Conservation (phyloP, 2,329 filamentous ascomycete genomes). For the Ophiocordyceps sinensis region DNA sequence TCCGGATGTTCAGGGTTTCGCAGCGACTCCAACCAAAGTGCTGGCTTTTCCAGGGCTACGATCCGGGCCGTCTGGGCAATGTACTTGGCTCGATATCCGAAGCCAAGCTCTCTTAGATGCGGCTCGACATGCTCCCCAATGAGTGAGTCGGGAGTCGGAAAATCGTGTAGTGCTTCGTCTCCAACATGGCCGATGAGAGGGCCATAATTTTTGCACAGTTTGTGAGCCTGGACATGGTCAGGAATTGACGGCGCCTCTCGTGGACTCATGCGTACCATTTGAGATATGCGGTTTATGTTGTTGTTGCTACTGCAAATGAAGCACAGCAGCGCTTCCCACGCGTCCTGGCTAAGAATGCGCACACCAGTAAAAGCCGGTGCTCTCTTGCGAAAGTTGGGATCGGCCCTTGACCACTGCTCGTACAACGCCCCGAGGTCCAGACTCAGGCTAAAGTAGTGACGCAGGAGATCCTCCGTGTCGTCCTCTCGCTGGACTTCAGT, state of each 20-base stretch:
- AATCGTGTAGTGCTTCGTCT: slow-evolving; percentile 67
- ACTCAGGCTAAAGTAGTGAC: slow-evolving; percentile 75
- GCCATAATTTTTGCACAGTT: slow-evolving; percentile 78
- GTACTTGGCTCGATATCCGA: slow-evolving; percentile 90
- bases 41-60: slow-evolving; percentile 50
- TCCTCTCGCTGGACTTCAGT: slow-evolving; percentile 27
- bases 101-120: slow-evolving; percentile 69
- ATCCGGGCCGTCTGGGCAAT: slow-evolving; percentile 73
- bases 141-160: slow-evolving; percentile 65
- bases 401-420: slow-evolving; percentile 69
- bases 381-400: slow-evolving; percentile 78
- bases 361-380: slow-evolving; percentile 82
- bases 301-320: slow-evolving; percentile 99
- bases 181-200: slow-evolving; percentile 57
- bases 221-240: slow-evolving; percentile 47
- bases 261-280: slow-evolving; percentile 50
- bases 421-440: slow-evolving; percentile 69
- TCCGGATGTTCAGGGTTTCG: slow-evolving; percentile 60
- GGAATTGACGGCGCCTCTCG: background rate
- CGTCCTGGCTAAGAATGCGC: slow-evolving; percentile 83
- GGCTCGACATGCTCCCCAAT: slow-evolving; percentile 61
- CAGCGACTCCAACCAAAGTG: slow-evolving; percentile 63
- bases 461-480: slow-evolving; percentile 59
- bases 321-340: slow-evolving; percentile 84
- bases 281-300: slow-evolving; percentile 86